A percentile compares a stretch with the other conserved stretches of the same genome.
Conservation (phyloP, 164 flowering plant species). For the Sextonia rubra region DNA sequence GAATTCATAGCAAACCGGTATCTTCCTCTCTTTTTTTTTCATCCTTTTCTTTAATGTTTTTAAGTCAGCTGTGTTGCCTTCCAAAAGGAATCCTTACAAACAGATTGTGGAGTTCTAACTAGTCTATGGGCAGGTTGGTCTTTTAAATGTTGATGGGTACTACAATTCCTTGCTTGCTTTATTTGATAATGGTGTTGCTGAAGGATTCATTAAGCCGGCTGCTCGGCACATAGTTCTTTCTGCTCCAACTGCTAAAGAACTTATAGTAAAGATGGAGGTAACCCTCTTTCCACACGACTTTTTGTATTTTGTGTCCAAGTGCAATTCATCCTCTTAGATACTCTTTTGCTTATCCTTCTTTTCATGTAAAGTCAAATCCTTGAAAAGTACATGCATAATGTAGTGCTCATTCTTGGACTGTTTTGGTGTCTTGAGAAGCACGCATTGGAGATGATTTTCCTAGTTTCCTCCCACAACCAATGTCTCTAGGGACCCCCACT, state of each 20-base stretch:
- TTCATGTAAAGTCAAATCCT: background rate
- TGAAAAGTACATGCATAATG: background rate
- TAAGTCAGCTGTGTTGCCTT: background rate
- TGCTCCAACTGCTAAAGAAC: constrained; percentile 82
- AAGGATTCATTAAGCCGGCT: constrained; percentile 86
- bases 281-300: background rate
- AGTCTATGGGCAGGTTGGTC: constrained; percentile 55
- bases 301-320: background rate
- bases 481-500: background rate
- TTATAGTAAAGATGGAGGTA: constrained; percentile 77
- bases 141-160: constrained; percentile 87
- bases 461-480: background rate
- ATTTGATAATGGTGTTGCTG: constrained; percentile 78
- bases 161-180: constrained; percentile 68
- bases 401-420: background rate
- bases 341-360: background rate
- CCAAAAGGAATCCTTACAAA: background rate
- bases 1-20: constrained; percentile 90
- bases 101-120: background rate
- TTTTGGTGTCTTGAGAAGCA: background rate
- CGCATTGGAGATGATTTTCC: background rate
- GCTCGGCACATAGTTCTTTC: constrained; percentile 75
- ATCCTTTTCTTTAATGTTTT: background rate
- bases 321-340: background rate
- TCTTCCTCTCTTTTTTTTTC: background rate